These are phyloP conservation scores for Chernovozyma sophiae-reginae DNA, from an alignment of 1,139 yeast species.

Conservation along the genomic window DNA sequence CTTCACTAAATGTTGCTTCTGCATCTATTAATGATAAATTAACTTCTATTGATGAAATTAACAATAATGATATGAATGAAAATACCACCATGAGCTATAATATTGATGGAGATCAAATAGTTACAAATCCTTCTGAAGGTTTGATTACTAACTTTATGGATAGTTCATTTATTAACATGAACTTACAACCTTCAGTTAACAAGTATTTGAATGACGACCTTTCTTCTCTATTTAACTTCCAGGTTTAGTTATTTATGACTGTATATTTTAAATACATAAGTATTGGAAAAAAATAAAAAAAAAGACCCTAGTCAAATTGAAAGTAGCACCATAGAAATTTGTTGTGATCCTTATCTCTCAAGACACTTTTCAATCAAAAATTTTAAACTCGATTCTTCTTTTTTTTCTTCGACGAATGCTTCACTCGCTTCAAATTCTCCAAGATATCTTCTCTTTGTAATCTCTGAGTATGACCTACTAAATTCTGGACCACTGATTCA, in stretches of 20 bases:
- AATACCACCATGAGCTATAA: background rate
- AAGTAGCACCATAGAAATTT: no score
- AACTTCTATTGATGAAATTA: background rate
- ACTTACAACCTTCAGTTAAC: conserved; percentile 36
- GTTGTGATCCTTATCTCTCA: conserved; percentile 3
- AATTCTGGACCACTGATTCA: conserved; percentile 66
- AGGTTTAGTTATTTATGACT: conserved; percentile 8
- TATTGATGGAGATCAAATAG: conserved; percentile 5
- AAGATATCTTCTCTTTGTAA: conserved; percentile 47
- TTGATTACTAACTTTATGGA: conserved; percentile 43
- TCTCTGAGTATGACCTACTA: conserved; percentile 67
- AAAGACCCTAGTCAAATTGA: background rate
- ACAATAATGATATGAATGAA: background rate
- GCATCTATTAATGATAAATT: background rate
- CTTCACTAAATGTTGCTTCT: conserved; percentile 10
- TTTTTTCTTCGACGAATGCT: conserved; percentile 9
- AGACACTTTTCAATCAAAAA: no score
- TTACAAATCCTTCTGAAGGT: conserved; percentile 31
- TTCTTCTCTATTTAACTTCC: conserved; percentile 27
- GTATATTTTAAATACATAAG: background rate
- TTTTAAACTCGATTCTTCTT: no score
- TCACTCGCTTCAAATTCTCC: conserved; percentile 30
- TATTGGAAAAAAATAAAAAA: background rate
- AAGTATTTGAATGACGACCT: conserved; percentile 32
- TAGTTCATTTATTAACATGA: conserved; percentile 43